Base-by-base conservation (phyloP, 495 filamentous ascomycete genomes). In the Podospora conica region DNA sequence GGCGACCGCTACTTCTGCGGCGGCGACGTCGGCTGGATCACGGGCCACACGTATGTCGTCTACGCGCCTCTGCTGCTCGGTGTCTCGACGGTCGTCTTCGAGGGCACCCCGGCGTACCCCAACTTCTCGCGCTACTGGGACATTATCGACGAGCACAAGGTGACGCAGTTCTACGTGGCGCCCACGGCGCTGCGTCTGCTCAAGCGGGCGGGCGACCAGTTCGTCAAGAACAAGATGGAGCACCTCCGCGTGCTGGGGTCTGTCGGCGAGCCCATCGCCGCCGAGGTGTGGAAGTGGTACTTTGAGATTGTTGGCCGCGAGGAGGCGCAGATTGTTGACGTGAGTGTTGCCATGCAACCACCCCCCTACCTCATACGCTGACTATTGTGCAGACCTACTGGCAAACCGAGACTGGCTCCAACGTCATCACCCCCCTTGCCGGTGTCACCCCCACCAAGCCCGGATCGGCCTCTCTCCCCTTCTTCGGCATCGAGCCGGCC, bases 251-350 rank as follows among this genome's bases (percentile, higher is more conserved):
- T 98, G 20, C 83, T 98, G 55, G 95, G 95, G 28, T 96, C 93
- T n/a, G 95, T 99, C 65, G 95, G 95, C 68, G 95, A 99, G 79
- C 95, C 95, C 33, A 99, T 99, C 74, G 95, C 95, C 31, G 93
- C 95, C 21, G 95, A 99, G 77, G 91, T 99, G 48, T 99, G 95
- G 95, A 97, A 97, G 79, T 99, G 95, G 95, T 99, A 99, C 81
- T 93, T 92, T 74, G 92, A 98, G 78, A 85, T 91, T 69, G 94
- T 99, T 53, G 95, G 95, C 72, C 96, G 92, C 79, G 90, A 93
- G 78, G 89, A 94, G 74, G 90, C 92, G 54, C 95, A 98, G 74
- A 82, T 99, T 78, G 89, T 96, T 53, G 96, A 99, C 76, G 94
- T 96, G 84, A 84, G 91, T 86, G 66, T 58, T 29, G 33, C 64